Base-by-base conservation (phyloP, 2,329 filamentous ascomycete species). In the Leptographium procerum region DNA sequence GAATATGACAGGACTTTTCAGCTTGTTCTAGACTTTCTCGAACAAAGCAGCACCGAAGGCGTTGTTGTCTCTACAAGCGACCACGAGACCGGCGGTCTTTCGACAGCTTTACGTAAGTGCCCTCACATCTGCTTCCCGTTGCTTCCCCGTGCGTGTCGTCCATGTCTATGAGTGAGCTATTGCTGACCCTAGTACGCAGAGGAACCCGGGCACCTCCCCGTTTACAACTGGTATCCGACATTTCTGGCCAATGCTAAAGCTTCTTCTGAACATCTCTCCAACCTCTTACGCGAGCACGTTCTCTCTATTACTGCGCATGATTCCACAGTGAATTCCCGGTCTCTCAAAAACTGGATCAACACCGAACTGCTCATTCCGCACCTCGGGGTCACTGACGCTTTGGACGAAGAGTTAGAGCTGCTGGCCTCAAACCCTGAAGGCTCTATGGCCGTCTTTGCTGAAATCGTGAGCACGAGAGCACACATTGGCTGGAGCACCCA, bases 401-500 rank as follows among this genome's bases (percentile, higher is more conserved):
- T 79, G 3, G 77, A 87, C 28, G 77, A 79, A 0, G 94, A 99
- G 72, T 76, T 97, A 43, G 72, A 83, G 28, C 70, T 72, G 6
- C 76, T 96, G 34, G 77, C 89, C 28, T 73, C 82, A 36, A 72
- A 78, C 29, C 81, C 85, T 0, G 75, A 75, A 1, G 70, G 73
- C 4, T 78, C 85, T 13, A 73, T 78, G 34, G 71, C 77, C 4
- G 74, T 81, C 2, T 88, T 97, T 68, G 85, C 91, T 0, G 85
- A 89, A 67, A 92, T 99, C 76, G 83, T 97, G 65, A 95, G 89
- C 65, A 81, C 88, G 5, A 84, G 94, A 61, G 89, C 91, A 1
- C 90, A 95, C 68, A 83, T 96, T 50, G 95, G 94, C 16, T 99
- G 94, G 94, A 86, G 83, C 63, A 96, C 91, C 0, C 92, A 96